Evolutionary conservation across 495 filamentous ascomycete genomes (phyloP), one percentile per base, ranked within the genome.

Genomic region (Thozetella sp.): DNA sequence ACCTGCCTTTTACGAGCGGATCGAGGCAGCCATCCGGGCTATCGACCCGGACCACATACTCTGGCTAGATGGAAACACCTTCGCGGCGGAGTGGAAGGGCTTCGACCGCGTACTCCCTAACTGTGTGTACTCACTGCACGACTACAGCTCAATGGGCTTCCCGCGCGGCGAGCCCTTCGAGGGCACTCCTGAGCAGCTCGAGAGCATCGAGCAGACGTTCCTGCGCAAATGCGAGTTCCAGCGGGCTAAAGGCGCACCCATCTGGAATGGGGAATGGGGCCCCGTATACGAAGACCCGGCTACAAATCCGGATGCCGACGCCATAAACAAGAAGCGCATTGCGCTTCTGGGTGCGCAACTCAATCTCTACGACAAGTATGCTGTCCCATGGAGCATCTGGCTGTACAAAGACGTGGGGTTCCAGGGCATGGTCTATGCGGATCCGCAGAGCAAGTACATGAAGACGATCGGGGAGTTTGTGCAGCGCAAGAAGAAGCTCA

Each of bases 181-280:
- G 2, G 84, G 79, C 15, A 80, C 75, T 0, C 48, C 60, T 0
- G 77, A 77, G 11, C 83, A 88, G 63, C 78, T 81, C n/a, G 59
- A 71, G 1, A 69, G 58, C 19, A 71, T 88, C 3, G 70, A 76
- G 56, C 64, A 63, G 1, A 64, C 71, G 17, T 87, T 82, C 63
- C 60, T 76, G 45, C 76, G 81, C 30, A 88, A 87, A 69, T 78
- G 74, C 6, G 62, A 78, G 15, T 85, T 83, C 70, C 85, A 86
- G 84, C 69, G 68, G 23, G 55, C 74, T 22, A 65, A 84, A 10
- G 67, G 70, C 20, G 75, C 78, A 3, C 77, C 83, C 2, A 80
- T 83, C 70, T 88, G 84, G 84, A 88, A 88, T 60, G 85, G 85
- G 34, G 85, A 87, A 60, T 88, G 85, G 57, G 85, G 85, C 2